Evolutionary conservation across 1,284 basidiomycete species (phyloP), one percentile per base, ranked within the genome.

Genomic region (Pterulicium gracile): DNA sequence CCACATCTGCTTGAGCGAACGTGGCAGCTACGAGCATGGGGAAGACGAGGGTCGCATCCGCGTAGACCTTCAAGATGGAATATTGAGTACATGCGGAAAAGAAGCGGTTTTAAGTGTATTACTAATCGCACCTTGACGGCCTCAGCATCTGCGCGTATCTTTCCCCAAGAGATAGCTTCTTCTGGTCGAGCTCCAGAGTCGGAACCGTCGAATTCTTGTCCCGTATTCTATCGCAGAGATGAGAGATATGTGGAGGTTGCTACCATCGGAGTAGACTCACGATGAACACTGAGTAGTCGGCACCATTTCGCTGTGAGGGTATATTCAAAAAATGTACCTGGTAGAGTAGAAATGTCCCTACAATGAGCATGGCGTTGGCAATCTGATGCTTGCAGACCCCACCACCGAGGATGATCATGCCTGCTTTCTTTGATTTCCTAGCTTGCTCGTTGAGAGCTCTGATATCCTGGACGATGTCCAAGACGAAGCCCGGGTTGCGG

Each of bases 311-410:
- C 93, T 95, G 60, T 27, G 19, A 44, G 43, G 42, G 36, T 32
- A 14, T 36, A 48, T 5, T 13, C 24, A 17, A 36, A 27, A 43
- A 35, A 3, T 15, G 41, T 21, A 45, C 15, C 36, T 7, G 19
- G 4, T 15, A 17, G 34, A 14, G 19, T 42, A 3, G 39, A 43
- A 13, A n/a, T 48, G 17, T 43, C 35, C 48, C 48, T 61, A 95
- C 93, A 59, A 98, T 97, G 18, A 99, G 70, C 96, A 99, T 98
- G 1, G 95, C 94, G 59, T 99, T 99, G 14, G 94, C 94, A 49
- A 99, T 97, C 61, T 98, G 96, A 62, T 98, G 96, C 65, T 98
- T 99, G 72, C 95, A 98, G 4, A 99, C 95, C 1, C 96, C 96
- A 13, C 96, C 96, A 12, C 96, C 96, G 4, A 98, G 77, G 48